Evolutionary conservation across 169 alveolate species (phyloP), one percentile per base, ranked within the genome.

Genomic region (Plasmodium chabaudi): DNA sequence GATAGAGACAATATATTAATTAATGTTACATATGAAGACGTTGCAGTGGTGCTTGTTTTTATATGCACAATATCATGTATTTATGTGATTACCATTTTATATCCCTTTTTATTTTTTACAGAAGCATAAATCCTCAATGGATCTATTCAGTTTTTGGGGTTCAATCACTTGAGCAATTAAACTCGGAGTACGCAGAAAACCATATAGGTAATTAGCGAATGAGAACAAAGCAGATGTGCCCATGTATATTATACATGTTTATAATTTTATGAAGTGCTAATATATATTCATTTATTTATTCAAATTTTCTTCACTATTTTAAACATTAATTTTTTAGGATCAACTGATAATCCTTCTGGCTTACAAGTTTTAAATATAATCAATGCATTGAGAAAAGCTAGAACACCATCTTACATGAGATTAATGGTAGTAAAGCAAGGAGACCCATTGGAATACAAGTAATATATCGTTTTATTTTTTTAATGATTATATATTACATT

Each of bases 171-270:
- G 97, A 95, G 5, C 92, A 82, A 39, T 89, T 95, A 59, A 93
- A 95, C 73, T 89, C 96, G 27, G 97, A 94, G n/a, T 73, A 90
- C 61, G 97, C 97, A n/a, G 96, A 91, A 59, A 84, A 94, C 53
- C 92, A 88, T 59, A 64, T 95, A 39, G 95, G 94, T 69, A 75
- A 86, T 59, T 57, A 56, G 21, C 51, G 70, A 39, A 53, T 15
- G 68, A n/a, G 17, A n/a, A 57, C 34, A 53, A 17, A 12, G 49
- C 21, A 5, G 42, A 5, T 34, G 5, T 13, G 21, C 15, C 1
- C 27, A 60, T 49, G 27, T 65, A 34, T 65, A 21, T 65, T 67
- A 34, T 34, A 13, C 27, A 13, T 34, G 19, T 15, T 60, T 12
- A 9, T 60, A 34, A 34, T 4, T 27, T 59, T 12, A 39, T 39